These are phyloP conservation scores for Mortierella claussenii DNA, from an alignment of 192 early-diverging fungal genomes.

Conservation along the genomic window DNA sequence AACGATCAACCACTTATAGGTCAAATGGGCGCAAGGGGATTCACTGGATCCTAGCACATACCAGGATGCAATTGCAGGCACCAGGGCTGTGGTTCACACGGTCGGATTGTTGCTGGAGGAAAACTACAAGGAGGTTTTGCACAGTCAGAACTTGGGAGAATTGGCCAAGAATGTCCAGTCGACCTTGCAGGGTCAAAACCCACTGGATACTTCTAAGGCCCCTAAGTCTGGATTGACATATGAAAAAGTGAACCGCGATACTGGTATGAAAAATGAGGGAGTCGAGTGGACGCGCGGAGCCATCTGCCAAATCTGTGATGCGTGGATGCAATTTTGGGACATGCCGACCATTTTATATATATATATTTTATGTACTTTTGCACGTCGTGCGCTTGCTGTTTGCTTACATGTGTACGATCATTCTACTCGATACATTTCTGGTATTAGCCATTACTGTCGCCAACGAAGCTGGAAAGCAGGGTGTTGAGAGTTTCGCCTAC, in stretches of 20 bases:
- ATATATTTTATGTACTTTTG: no score
- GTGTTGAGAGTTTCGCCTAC: constrained; percentile 69
- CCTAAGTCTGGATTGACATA: constrained; percentile 57
- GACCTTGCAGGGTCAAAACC: constrained; percentile 52
- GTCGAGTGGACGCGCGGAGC: not conserved
- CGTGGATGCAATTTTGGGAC: no score
- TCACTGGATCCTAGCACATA: constrained; percentile 71
- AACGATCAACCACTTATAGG: constrained; percentile 9
- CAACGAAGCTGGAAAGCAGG: constrained; percentile 57
- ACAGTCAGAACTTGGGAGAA: constrained; percentile 45
- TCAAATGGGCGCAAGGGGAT: constrained; percentile 72
- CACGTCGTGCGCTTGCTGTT: no score
- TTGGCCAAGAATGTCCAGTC: constrained; percentile 45
- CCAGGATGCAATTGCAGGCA: constrained; percentile 59
- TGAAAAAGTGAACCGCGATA: constrained; percentile 76
- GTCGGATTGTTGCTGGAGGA: constrained; percentile 78
- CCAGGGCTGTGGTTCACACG: constrained; percentile 75
- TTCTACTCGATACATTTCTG: no score
- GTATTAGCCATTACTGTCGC: constrained; percentile 67
- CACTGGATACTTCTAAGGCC: constrained; percentile 55
- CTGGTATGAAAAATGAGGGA: constrained; percentile 56
- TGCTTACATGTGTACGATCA: no score
- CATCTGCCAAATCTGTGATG: no score
- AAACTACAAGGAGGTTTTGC: constrained; percentile 68
- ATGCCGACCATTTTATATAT: no score